These are phyloP conservation scores for Pisolithus microcarpus DNA, from an alignment of 768 basidiomycete species.

Conservation along the genomic window DNA sequence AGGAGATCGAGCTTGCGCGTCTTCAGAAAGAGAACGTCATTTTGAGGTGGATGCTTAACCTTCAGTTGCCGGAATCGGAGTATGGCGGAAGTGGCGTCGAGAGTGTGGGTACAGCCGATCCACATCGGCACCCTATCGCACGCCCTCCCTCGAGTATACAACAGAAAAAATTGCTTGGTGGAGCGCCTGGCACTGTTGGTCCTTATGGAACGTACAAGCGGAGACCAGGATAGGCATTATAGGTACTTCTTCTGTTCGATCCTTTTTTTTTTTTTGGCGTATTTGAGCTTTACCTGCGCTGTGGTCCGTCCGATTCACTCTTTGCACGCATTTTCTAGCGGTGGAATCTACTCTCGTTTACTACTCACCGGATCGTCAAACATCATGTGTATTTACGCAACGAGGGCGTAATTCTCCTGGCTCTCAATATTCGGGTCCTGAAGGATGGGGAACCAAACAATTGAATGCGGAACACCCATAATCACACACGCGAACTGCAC, in stretches of 20 bases:
- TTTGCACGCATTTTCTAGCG: no score
- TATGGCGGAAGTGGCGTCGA: not conserved
- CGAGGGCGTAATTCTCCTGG: not conserved
- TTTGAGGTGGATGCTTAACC: constrained; percentile 63
- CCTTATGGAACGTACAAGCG: constrained; percentile 41
- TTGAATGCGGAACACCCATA: no score
- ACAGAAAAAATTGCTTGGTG: constrained; percentile 25
- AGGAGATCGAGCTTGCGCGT: constrained; percentile 85
- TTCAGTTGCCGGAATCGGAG: constrained; percentile 28
- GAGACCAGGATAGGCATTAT: constrained; percentile 11
- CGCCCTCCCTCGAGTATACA: constrained; percentile 9
- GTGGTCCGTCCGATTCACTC: no score
- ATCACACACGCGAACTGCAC: no score
- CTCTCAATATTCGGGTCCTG: no score
- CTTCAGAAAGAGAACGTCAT: constrained; percentile 85
- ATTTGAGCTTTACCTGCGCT: no score
- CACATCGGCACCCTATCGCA: constrained; percentile 8
- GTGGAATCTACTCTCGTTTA: no score
- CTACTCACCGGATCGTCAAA: no score
- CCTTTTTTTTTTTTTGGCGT: no score
- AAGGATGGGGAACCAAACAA: no score
- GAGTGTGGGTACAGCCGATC: constrained; percentile 8
- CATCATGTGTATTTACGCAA: not conserved
- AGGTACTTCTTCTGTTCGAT: not conserved
- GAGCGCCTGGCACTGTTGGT: constrained; percentile 31